Base-by-base conservation (phyloP, 2,329 filamentous ascomycete species). In the Alternaria arbusti region DNA sequence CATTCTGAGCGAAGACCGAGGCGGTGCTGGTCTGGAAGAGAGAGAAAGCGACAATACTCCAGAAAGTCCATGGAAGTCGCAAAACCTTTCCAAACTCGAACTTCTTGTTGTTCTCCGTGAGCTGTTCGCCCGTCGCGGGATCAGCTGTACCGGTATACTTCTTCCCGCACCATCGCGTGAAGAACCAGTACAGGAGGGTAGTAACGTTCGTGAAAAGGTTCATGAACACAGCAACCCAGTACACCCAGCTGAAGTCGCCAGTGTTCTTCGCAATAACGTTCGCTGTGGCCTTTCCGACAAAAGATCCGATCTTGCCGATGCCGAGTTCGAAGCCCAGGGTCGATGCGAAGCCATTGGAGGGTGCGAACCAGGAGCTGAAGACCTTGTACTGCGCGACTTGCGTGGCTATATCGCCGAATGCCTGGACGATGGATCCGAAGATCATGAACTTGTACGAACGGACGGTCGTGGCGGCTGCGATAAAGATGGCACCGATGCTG, bases 341-440 rank as follows among this genome's bases (percentile, higher is more conserved):
- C 0, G 87, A 87, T 0, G 87, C 88, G 70, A 90, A 90, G 2
- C 88, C 88, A 59, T 86, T 84, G 8, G 82, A 87, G 0, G 88
- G 88, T 0, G 87, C 82, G 64, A 90, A 90, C 88, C 88, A 90
- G 0, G 86, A 88, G 0, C 86, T 88, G 68, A 90, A 90, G 64
- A 90, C 85, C 64, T 89, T 88, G 73, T 89, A 90, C 71, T 89
- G 87, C 0, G 88, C 88, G 28, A 89, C 83, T 67, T 90, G 87
- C 0, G 88, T 90, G 0, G 88, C 86, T 20, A 89, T 87, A 64
- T 89, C 88, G n/a, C 88, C 88, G 0, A 90, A 75, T 0, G 87
- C 84, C 26, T 86, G 82, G 12, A 90, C 76, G 1, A 90, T 79
- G 36, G 84, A 78, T 2, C 87, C 88, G 15, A 81, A 83, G 40